phyloP scores from a whole-genome alignment of 2,329 filamentous ascomycete species.

The Zymoseptoria brevis region DNA sequence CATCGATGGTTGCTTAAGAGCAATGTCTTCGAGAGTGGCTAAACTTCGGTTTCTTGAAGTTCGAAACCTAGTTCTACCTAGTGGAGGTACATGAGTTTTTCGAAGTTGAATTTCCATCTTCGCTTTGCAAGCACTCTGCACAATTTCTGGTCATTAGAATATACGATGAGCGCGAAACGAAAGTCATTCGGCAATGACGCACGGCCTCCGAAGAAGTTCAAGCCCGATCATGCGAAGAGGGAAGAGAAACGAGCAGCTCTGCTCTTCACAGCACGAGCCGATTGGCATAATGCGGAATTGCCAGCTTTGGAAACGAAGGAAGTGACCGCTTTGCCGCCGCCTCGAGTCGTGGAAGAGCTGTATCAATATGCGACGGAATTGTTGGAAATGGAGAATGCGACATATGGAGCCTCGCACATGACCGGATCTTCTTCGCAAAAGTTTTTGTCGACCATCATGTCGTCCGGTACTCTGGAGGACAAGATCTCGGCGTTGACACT shows the following conservation, averaged over 20 bases:
- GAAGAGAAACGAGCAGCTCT: conserved; percentile 10
- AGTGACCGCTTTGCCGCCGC: conserved; percentile 40
- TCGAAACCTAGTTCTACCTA: too few relatives aligned
- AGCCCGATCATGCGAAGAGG: conserved; percentile 15
- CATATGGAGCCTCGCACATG: conserved; percentile 63
- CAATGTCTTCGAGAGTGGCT: neutral
- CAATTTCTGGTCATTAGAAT: neutral
- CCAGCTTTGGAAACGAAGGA: conserved; percentile 44
- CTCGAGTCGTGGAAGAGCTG: conserved; percentile 49
- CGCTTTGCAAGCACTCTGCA: neutral
- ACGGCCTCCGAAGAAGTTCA: conserved; percentile 24
- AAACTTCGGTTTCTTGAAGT: neutral
- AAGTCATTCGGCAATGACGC: conserved; percentile 24
- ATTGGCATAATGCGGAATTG: conserved; percentile 58
- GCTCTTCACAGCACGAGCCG: conserved; percentile 51
- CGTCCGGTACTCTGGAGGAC: conserved; percentile 90
- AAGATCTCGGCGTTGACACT: conserved; percentile 93
- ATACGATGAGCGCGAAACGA: conserved; percentile 31
- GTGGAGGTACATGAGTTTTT: neutral
- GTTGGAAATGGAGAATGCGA: conserved; percentile 66
- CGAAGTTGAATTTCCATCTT: neutral
- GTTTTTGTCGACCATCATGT: conserved; percentile 95
- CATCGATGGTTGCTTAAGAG: neutral
- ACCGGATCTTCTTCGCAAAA: conserved; percentile 82
- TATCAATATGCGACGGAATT: conserved; percentile 65